Conservation (phyloP, 768 basidiomycete genomes). For the Neoboletus magnificus region DNA sequence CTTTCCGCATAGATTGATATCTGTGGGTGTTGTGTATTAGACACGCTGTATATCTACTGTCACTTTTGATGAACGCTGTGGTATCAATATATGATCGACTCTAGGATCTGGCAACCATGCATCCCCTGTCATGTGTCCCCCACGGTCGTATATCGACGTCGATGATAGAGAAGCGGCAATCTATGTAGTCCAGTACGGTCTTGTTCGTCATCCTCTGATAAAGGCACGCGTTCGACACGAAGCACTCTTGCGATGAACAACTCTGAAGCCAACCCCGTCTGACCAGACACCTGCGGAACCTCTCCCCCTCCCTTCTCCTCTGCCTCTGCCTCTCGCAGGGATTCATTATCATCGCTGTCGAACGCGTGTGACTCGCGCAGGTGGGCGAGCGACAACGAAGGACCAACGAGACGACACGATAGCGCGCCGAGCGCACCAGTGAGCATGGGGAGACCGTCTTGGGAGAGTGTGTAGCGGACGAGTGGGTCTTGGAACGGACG, state of each 20-base stretch:
- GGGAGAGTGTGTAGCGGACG: constrained; percentile 39
- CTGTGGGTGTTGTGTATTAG: constrained; percentile 1
- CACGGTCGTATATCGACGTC: constrained; percentile 55
- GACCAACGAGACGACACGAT: constrained; percentile 63
- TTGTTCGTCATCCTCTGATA: constrained; percentile 15
- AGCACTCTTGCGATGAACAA: constrained; percentile 80
- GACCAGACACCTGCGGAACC: constrained; percentile 21
- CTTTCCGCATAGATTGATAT: not conserved
- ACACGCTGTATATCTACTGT: constrained; percentile 4
- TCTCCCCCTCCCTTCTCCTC: constrained; percentile 5
- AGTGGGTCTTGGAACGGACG: constrained; percentile 47
- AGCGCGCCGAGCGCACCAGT: constrained; percentile 64
- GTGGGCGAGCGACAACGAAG: constrained; percentile 60
- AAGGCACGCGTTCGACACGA: constrained; percentile 47
- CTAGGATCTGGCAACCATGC: not conserved
- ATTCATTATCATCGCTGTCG: not conserved
- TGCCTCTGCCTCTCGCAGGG: not conserved
- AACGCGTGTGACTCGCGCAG: constrained; percentile 30
- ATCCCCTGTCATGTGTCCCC: constrained; percentile 11
- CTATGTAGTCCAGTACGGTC: constrained; percentile 27
- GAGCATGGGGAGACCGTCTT: constrained; percentile 59
- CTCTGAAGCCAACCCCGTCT: constrained; percentile 51
- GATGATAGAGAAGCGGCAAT: constrained; percentile 63
- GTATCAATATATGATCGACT: constrained; percentile 1
- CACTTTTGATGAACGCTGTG: not conserved